Conservation (phyloP, 2,329 filamentous ascomycete genomes). For the Lojkania enalia region DNA sequence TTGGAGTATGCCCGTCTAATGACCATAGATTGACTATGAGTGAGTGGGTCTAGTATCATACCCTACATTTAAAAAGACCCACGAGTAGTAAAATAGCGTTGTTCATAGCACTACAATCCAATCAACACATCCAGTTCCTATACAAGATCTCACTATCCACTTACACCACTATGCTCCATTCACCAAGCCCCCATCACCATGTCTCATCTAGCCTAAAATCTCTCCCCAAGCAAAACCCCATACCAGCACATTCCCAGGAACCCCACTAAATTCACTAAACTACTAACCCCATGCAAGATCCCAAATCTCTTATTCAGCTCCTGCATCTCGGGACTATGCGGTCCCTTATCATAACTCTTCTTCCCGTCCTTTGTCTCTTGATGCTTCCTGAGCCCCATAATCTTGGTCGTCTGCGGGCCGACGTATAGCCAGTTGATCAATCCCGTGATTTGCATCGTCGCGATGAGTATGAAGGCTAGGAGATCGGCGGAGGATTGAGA, state of each 20-base stretch:
- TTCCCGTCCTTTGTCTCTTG: conserved; percentile 92
- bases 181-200: neutral
- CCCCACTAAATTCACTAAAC: conserved; percentile 74
- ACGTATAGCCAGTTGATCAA: conserved; percentile 71
- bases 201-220: conserved; percentile 51
- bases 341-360: conserved; percentile 75
- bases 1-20: no score
- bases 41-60: neutral
- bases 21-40: no score
- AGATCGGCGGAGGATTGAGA: conserved; percentile 17
- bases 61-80: neutral
- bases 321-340: conserved; percentile 84
- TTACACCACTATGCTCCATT: neutral
- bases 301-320: conserved; percentile 61
- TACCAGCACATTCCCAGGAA: conserved; percentile 74
- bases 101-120: neutral
- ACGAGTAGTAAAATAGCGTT: neutral
- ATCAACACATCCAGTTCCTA: neutral
- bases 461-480: conserved; percentile 59
- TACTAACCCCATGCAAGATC: conserved; percentile 78
- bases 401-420: conserved; percentile 72
- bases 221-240: conserved; percentile 71
- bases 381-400: conserved; percentile 74
- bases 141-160: neutral
- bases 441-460: conserved; percentile 70